Conservation (phyloP, 1,284 basidiomycete species). For the Ustilago xerochloae region DNA sequence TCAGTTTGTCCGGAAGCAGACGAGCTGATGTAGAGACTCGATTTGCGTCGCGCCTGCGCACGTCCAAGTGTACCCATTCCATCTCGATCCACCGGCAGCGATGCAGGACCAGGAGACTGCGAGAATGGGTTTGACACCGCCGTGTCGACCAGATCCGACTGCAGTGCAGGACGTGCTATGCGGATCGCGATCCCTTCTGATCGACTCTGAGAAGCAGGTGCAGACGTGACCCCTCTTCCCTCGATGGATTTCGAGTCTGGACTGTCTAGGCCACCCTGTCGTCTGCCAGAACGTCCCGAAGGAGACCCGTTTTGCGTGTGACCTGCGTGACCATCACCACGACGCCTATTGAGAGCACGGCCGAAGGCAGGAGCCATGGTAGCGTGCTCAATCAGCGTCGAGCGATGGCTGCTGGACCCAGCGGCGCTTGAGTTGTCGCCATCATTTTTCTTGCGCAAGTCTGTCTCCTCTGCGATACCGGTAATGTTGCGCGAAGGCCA, state of each 20-base stretch:
- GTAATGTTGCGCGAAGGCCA: conserved; percentile 38
- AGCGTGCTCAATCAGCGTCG: conserved; percentile 41
- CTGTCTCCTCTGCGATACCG: conserved; percentile 27
- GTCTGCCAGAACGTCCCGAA: conserved; percentile 13
- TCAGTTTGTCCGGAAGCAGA: conserved; percentile 19
- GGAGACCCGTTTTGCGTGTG: conserved; percentile 19
- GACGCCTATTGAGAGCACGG: conserved; percentile 31
- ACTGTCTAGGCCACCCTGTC: conserved; percentile 14
- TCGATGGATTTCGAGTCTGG: conserved; percentile 13
- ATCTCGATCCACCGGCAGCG: conserved; percentile 32
- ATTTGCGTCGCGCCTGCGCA: conserved; percentile 32
- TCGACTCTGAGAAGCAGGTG: conserved; percentile 43
- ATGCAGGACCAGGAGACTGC: conserved; percentile 46
- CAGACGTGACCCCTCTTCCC: conserved; percentile 25
- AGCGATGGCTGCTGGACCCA: conserved; percentile 37
- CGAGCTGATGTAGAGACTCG: conserved; percentile 36
- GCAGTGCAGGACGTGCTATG: conserved; percentile 4
- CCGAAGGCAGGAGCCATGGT: conserved; percentile 47
- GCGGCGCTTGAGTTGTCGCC: conserved; percentile 28
- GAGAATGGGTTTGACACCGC: conserved; percentile 49
- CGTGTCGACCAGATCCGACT: conserved; percentile 28
- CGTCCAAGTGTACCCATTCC: conserved; percentile 24
- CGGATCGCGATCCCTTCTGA: conserved; percentile 41
- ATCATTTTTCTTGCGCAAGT: conserved; percentile 9
- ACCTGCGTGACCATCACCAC: conserved; percentile 14